phyloP scores from a whole-genome alignment of 805 yeast genomes.

The Hanseniaspora pseudoguilliermondii region DNA sequence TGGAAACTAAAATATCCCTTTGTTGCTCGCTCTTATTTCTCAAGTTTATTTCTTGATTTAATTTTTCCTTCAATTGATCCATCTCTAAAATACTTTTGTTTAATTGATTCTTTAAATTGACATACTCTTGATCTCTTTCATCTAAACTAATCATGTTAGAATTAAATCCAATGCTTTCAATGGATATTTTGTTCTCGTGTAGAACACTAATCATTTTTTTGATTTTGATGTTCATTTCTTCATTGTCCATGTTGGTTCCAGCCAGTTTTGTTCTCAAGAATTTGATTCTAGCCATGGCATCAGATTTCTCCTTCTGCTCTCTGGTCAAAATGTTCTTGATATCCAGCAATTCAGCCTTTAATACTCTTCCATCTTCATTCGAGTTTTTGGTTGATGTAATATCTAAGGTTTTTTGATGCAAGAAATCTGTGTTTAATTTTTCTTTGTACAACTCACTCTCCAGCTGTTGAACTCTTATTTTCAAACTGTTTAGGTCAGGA shows the following conservation, averaged over 20 bases:
- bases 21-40: constrained; percentile 40
- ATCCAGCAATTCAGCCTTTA: constrained; percentile 43
- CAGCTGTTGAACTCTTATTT: constrained; percentile 27
- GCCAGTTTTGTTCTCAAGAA: constrained; percentile 53
- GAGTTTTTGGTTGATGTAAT: constrained; percentile 18
- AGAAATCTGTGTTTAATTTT: constrained; percentile 21
- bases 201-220: constrained; percentile 27
- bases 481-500: constrained; percentile 27
- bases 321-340: constrained; percentile 36
- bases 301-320: constrained; percentile 32
- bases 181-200: constrained; percentile 20
- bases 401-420: constrained; percentile 26
- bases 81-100: constrained; percentile 29
- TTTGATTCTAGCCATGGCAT: constrained; percentile 44
- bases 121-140: constrained; percentile 23
- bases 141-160: constrained; percentile 19
- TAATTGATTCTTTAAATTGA: not conserved
- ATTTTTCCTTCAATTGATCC: constrained; percentile 35
- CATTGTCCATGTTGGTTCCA: constrained; percentile 49
- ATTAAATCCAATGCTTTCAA: constrained; percentile 21
- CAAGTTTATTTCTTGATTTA: constrained; percentile 41
- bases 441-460: constrained; percentile 27
- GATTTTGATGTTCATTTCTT: constrained; percentile 34
- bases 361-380: constrained; percentile 22
- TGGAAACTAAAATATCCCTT: constrained; percentile 20